Evolutionary conservation across 176 grass and related monocot species (phyloP).

Genomic region (Thalia dealbata): DNA sequence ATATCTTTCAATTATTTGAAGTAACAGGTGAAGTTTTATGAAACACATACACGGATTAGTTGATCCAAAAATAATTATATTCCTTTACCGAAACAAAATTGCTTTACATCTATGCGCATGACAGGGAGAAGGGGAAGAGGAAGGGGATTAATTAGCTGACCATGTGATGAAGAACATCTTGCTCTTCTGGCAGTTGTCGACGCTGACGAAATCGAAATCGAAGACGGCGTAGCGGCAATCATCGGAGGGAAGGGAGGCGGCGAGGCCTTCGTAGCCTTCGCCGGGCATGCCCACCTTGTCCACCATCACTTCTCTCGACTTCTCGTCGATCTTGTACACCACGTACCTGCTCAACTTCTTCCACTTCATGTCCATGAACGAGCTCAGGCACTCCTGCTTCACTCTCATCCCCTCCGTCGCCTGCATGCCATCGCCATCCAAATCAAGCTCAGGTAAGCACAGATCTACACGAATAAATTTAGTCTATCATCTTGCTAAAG

Average conservation of each 20-base stretch:
- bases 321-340: conserved; percentile 97
- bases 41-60: no score
- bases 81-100: no score
- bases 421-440: conserved; percentile 31
- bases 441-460: neutral
- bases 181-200: conserved; percentile 98
- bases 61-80: no score
- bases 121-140: neutral
- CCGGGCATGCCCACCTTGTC: conserved; percentile 72
- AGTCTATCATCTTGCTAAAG: neutral
- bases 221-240: conserved; percentile 99
- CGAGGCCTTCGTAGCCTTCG: conserved; percentile 74
- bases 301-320: conserved; percentile 72
- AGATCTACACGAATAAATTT: neutral
- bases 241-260: conserved; percentile 62
- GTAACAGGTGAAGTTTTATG: no score
- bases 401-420: conserved; percentile 89
- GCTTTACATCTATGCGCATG: neutral
- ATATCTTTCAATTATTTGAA: no score
- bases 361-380: conserved; percentile 99
- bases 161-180: conserved; percentile 99
- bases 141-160: conserved; percentile 24
- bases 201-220: conserved; percentile 89
- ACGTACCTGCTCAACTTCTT: conserved; percentile 78
- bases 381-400: conserved; percentile 78